Base-by-base conservation (phyloP, 805 yeast genomes). In the Candida ficus region DNA sequence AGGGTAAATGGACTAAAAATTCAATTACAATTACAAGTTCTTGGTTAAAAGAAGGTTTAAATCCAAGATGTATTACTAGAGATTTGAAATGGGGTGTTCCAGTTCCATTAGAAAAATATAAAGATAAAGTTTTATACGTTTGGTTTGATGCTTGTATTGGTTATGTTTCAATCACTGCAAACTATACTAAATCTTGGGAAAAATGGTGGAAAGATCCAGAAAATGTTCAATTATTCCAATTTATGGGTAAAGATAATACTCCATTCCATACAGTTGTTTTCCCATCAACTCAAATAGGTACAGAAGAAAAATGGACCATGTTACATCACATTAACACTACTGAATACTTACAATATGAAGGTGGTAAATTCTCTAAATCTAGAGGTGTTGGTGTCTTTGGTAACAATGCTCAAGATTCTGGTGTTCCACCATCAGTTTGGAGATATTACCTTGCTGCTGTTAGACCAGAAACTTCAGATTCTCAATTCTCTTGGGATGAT, bases 101-200 rank as follows among this genome's bases (percentile, higher is more conserved):
- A 8, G 98, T 93, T 21, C 99, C 99, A 37, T 68, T 87, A 50
- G 83, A 85, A 53, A 86, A 80, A 38, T 93, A 73, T 68, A 79
- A 83, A 52, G 82, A 88, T 41, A 93, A 93, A 66, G 99, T 93
- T 11, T 70, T 93, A 55, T 93, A 93, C 60, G 99, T 93, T 44
- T 93, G 99, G 99, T 93, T 93, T 54, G 99, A 93, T 67, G 99
- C 99, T 29, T 78, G 96, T 37, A 93, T 93, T 53, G 99, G 99
- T 33, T 93, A 93, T 62, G 80, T 90, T 44, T 88, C 97, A 37
- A 93, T 93, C 58, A 93, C 99, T 22, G 97, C 98, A 20, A 84
- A 83, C 62, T 95, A 91, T 67, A 80, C 88, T 14, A 63, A 73
- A 32, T 67, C 68, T 33, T 91, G 98, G 98, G 67, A 74, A 55